These are phyloP conservation scores for Ogataea henricii DNA, from an alignment of 805 yeast species.

Conservation along the genomic window DNA sequence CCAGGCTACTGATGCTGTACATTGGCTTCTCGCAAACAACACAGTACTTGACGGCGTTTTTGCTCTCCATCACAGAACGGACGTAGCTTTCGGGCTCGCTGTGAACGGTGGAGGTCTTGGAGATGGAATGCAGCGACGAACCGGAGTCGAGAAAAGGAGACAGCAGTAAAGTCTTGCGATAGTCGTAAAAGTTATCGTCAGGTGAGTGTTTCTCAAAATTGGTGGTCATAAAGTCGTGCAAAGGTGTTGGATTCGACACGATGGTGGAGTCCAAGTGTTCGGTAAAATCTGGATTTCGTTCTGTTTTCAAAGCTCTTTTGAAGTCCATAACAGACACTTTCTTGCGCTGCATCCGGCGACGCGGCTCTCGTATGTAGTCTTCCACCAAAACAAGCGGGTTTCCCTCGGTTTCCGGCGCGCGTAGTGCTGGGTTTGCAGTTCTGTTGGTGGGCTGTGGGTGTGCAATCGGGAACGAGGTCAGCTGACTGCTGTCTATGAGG, in stretches of 20 bases:
- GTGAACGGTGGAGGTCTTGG: conserved; percentile 18
- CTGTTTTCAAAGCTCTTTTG: conserved; percentile 31
- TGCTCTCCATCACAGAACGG: conserved; percentile 24
- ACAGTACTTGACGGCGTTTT: conserved; percentile 47
- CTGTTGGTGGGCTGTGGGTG: conserved; percentile 40
- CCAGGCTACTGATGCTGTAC: conserved; percentile 55
- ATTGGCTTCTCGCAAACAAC: conserved; percentile 71
- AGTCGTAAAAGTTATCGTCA: conserved; percentile 4
- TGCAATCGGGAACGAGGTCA: conserved; percentile 55
- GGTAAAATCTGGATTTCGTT: not conserved
- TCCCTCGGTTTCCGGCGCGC: conserved; percentile 1
- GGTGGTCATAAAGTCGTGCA: not conserved
- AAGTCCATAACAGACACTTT: conserved; percentile 38
- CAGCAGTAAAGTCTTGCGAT: conserved; percentile 12
- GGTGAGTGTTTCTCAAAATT: not conserved
- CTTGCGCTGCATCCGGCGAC: conserved; percentile 18
- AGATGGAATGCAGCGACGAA: conserved; percentile 19
- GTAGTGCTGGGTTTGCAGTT: not conserved
- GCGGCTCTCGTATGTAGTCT: conserved; percentile 48
- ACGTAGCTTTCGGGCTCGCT: conserved; percentile 26
- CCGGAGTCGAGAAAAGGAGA: conserved; percentile 8
- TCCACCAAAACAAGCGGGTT: conserved; percentile 47
- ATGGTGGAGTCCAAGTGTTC: not conserved
- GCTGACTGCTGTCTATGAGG: conserved; percentile 47
- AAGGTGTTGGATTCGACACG: not conserved